These are phyloP conservation scores for Ligustrum vulgare DNA, from an alignment of 257 asterid genomes.

Conservation along the genomic window DNA sequence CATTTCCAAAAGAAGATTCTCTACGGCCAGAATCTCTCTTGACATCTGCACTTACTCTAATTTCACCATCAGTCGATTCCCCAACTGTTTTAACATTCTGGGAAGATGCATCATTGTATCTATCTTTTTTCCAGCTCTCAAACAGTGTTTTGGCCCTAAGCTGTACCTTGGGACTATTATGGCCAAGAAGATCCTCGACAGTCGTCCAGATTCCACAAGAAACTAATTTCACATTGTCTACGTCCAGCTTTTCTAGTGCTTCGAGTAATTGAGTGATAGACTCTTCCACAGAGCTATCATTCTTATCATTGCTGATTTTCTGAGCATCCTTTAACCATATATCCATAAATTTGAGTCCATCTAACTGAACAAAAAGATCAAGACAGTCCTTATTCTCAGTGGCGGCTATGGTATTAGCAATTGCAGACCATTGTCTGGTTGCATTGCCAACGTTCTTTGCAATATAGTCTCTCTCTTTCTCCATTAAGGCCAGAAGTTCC, in stretches of 20 bases:
- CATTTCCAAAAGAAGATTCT: constrained; percentile 30
- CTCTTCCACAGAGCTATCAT: constrained; percentile 44
- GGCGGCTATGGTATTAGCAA: constrained; percentile 58
- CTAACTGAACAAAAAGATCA: constrained; percentile 60
- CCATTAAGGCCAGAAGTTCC: constrained; percentile 62
- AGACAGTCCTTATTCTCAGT: constrained; percentile 69
- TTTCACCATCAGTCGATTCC: constrained; percentile 29
- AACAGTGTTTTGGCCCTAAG: constrained; percentile 46
- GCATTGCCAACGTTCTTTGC: constrained; percentile 37
- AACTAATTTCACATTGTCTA: constrained; percentile 41
- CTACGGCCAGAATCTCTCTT: constrained; percentile 24
- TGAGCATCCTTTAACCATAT: constrained; percentile 64
- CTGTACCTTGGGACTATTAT: constrained; percentile 50
- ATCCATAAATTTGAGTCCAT: constrained; percentile 49
- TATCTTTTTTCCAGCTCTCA: constrained; percentile 51
- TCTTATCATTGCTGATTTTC: constrained; percentile 37
- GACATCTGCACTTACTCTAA: constrained; percentile 21
- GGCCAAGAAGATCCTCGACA: constrained; percentile 49
- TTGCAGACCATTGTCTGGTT: constrained; percentile 62
- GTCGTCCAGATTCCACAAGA: constrained; percentile 50
- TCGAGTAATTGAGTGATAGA: constrained; percentile 44
- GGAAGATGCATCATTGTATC: constrained; percentile 23
- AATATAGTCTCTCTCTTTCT: constrained; percentile 38
- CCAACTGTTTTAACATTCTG: constrained; percentile 28
- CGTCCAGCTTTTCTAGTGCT: constrained; percentile 54